Base-by-base conservation (phyloP, 2,329 filamentous ascomycete genomes). In the Colletotrichum chrysophilum region DNA sequence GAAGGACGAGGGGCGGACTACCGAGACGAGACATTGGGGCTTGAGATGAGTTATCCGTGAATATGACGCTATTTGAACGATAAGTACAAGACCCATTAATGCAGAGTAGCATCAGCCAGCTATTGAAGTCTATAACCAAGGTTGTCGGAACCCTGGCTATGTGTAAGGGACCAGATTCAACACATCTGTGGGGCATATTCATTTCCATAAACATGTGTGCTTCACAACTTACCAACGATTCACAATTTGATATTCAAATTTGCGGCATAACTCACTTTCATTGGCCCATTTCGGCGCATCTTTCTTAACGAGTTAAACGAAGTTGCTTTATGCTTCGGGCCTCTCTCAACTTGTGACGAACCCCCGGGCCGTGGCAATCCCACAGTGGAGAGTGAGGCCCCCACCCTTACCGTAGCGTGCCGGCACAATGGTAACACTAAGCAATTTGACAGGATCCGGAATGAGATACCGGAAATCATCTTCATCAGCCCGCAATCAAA, bases 401-500 rank as follows among this genome's bases (percentile, higher is more conserved):
- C 68, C 58, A 71, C 68, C 18, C 21, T 43, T 21, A 56, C 73
- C 55, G 62, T 52, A 72, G 62, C 52, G 55, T 71, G 43, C 62
- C 69, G 64, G 26, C 32, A 56, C 36, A 64, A 75, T 26, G 70
- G 70, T 75, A 68, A 62, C 70, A 73, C 58, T 65, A 67, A 64
- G 64, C 65, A 76, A 74, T 74, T 76, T 74, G 70, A 66, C 65
- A 65, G 28, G 64, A 56, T 48, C 21, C 24, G 43, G 32, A 62
- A 38, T 52, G 58, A 21, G 12, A 69, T 69, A 56, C 56, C 28
- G 52, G 69, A 26, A 38, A 32, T 32, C 26, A 43, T 7, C 16
- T 71, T 38, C 71, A 52, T 69, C 74, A 75, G 32, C 24, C 73
- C 55, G 55, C 30, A 72, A 67, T 72, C 56, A 71, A 71, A 60